Evolutionary conservation across 1,139 yeast genomes (phyloP), one percentile per base, ranked within the genome.

Genomic region (Eremothecium sinecaudum): DNA sequence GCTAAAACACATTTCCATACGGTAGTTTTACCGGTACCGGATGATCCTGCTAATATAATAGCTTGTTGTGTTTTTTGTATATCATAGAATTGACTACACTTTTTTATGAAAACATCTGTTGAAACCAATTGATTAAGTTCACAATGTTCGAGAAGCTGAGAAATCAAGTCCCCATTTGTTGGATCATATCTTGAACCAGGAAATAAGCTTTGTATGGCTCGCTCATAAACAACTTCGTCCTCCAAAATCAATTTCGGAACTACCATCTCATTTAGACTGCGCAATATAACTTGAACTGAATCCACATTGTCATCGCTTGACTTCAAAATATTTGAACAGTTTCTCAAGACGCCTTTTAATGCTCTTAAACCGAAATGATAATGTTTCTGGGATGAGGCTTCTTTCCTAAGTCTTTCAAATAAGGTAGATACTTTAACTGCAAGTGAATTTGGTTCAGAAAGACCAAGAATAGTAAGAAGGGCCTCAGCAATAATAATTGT

Each of bases 351-450:
- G 29, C 74, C 67, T 50, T 86, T 87, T 37, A 87, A 56, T 0
- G 94, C 78, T 39, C 96, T 66, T 27, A 87, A 62, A 0, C 97
- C 95, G 66, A 90, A 90, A 49, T 90, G 96, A 49, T 90, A 90
- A 53, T 87, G 97, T 2, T 60, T 50, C 50, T 84, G 95, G 0
- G 44, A 23, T 0, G 83, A 67, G 8, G 74, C 57, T 0, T 42
- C 33, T 0, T 19, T 15, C 4, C 56, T 51, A 19, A 87, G 52
- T 1, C 54, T 59, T 1, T 49, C 44, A 45, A 84, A 79, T 32
- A 82, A 66, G 0, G 73, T 68, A 0, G 80, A 83, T 21, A 82
- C 58, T 5, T 56, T 52, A 1, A 44, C 31, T 0, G 93, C 60
- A n/a, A 80, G 51, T 0, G 47, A 49, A 4, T 56, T 45, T 0